Evolutionary conservation across 441 rosid species (phyloP), one percentile per base, ranked within the genome.

Genomic region (Erodium moschatum): DNA sequence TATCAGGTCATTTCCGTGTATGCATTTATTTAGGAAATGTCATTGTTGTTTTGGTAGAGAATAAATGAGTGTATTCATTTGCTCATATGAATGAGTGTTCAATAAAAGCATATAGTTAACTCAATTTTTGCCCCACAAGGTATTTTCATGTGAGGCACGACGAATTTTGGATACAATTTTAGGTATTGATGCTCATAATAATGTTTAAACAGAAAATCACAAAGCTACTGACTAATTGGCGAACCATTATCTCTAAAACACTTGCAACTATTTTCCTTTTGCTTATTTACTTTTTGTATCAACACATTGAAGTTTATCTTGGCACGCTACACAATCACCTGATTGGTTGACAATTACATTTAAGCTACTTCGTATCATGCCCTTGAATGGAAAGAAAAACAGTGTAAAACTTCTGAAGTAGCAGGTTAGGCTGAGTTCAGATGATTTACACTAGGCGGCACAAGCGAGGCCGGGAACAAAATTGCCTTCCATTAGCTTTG

Each of bases 381-480:
- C 31, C 31, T 29, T 29, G 31, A 29, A 29, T 31, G 35, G 35
- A 38, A 5, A 38, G 42, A 38, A 38, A 38, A 5, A 38, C 42
- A 38, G 42, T 5, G 42, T 38, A 38, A 38, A 38, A 38, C 38
- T 33, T 33, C 38, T 33, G 6, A 33, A 33, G 4, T 19, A 58
- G 3, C 46, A 46, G 33, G 16, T 31, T 16, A 0, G 64, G 35
- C 27, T 1, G 24, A 66, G 33, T 3, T 29, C 2, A 66, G 19
- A 72, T 50, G 15, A 42, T 52, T 83, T 83, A 83, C 65, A 84
- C 73, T 48, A 91, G 91, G 64, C 89, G 85, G 67, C 98, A 91
- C 75, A 94, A 80, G 71, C 98, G 96, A 73, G 97, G 98, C 78
- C 88, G 84, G 9, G 91, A 88, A 74, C 97, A 91, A 75, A 91